Conservation (phyloP, 2,329 filamentous ascomycete species). For the Fusarium incarnatum region DNA sequence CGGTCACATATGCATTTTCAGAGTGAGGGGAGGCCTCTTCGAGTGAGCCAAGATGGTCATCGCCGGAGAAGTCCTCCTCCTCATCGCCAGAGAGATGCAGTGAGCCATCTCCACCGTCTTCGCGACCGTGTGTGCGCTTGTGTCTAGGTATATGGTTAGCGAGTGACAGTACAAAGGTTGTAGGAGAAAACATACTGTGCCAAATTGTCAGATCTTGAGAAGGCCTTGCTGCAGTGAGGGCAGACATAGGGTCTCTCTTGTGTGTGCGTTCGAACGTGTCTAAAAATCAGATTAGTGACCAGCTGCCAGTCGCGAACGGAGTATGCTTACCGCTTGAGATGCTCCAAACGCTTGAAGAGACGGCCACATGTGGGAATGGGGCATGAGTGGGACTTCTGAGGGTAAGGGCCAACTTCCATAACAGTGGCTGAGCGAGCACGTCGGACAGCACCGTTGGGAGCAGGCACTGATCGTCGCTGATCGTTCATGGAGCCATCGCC, state of each 20-base stretch:
- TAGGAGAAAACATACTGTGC: slow-evolving; percentile 79
- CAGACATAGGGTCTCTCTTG: slow-evolving; percentile 99
- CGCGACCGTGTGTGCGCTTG: slow-evolving; percentile 78
- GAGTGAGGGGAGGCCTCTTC: slow-evolving; percentile 83
- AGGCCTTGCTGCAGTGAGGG: slow-evolving; percentile 97
- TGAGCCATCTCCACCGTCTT: slow-evolving; percentile 68
- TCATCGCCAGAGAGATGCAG: slow-evolving; percentile 82
- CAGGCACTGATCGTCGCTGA: slow-evolving; percentile 75
- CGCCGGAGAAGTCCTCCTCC: slow-evolving; percentile 83
- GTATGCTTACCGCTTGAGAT: slow-evolving; percentile 89
- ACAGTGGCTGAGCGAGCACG: slow-evolving; percentile 94
- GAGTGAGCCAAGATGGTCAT: slow-evolving; percentile 83
- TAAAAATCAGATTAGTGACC: slow-evolving; percentile 56
- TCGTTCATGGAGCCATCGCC: slow-evolving; percentile 60
- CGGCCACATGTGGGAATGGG: slow-evolving; percentile 98
- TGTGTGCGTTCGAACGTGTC: slow-evolving; percentile 98
- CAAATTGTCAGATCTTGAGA: slow-evolving; percentile 98
- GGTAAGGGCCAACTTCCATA: slow-evolving; percentile 96
- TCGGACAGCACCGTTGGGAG: slow-evolving; percentile 81
- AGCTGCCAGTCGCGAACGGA: slow-evolving; percentile 46
- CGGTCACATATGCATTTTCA: slow-evolving; percentile 70
- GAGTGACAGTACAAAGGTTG: slow-evolving; percentile 14
- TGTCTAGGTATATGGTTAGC: slow-evolving; percentile 69
- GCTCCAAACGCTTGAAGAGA: slow-evolving; percentile 98
- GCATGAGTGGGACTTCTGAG: slow-evolving; percentile 97